phyloP scores from a whole-genome alignment of 805 yeast species.

The Sugiyamaella marilandica region DNA sequence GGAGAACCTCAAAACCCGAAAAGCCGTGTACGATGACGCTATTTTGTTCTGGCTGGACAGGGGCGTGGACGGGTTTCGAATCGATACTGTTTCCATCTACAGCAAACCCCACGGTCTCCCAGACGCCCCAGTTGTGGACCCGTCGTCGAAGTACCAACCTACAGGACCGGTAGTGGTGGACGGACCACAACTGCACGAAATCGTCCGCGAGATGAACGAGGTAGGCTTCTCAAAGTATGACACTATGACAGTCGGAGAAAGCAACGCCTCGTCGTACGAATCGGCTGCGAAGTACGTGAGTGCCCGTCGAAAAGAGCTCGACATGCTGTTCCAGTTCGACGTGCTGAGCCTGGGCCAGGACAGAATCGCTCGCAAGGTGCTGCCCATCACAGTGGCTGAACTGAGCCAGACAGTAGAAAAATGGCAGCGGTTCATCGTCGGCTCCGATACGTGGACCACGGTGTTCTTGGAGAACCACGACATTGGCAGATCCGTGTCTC shows the following conservation, averaged over 20 bases:
- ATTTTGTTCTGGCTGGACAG: constrained; percentile 50
- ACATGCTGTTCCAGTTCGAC: constrained; percentile 37
- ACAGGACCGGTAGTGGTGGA: constrained; percentile 33
- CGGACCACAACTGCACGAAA: constrained; percentile 57
- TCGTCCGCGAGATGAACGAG: constrained; percentile 47
- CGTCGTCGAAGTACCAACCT: constrained; percentile 41
- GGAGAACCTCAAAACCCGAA: constrained; percentile 43
- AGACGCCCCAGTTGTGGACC: constrained; percentile 47
- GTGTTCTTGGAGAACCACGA: constrained; percentile 56
- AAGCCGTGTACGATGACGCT: constrained; percentile 44
- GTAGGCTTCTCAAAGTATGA: constrained; percentile 44
- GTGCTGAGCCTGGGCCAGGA: constrained; percentile 4
- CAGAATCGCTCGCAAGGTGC: constrained; percentile 19
- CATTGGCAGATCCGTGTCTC: constrained; percentile 48
- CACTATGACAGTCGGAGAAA: constrained; percentile 56
- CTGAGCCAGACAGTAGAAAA: constrained; percentile 7
- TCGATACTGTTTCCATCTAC: constrained; percentile 52
- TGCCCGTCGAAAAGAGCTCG: constrained; percentile 31
- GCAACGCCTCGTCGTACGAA: constrained; percentile 37
- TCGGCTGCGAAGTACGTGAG: constrained; percentile 28
- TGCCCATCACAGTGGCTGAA: constrained; percentile 7
- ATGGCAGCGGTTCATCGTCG: constrained; percentile 11
- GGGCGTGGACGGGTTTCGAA: constrained; percentile 57
- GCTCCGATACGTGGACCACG: constrained; percentile 46
- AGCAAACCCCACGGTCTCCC: constrained; percentile 43